These are phyloP conservation scores for Aspergillus nidulans DNA, from an alignment of 495 filamentous ascomycete species.

Conservation along the genomic window DNA sequence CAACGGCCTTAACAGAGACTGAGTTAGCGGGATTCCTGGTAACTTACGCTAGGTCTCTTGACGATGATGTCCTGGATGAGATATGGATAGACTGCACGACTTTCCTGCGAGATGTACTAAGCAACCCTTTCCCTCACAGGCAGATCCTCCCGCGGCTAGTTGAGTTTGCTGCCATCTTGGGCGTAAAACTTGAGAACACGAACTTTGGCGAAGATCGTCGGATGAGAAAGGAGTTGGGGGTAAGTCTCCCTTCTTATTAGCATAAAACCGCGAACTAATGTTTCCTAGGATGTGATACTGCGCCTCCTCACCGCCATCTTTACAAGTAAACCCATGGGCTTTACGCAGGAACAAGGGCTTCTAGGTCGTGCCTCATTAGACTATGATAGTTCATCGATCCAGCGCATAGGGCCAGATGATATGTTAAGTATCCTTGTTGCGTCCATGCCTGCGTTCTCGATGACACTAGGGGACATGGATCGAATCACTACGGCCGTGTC, in stretches of 20 bases:
- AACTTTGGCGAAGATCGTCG: conserved; percentile 94
- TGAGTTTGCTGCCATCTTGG: conserved; percentile 83
- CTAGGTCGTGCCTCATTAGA: conserved; percentile 41
- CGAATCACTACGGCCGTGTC: conserved; percentile 71
- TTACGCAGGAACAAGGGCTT: conserved; percentile 42
- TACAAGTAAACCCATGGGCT: conserved; percentile 72
- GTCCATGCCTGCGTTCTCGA: conserved; percentile 78
- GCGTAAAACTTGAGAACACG: conserved; percentile 93
- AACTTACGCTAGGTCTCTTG: conserved; percentile 80
- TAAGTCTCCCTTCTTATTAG: conserved; percentile 41
- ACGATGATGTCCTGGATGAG: conserved; percentile 99
- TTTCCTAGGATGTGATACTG: conserved; percentile 74
- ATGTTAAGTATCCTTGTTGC: conserved; percentile 73
- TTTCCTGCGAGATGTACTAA: conserved; percentile 83
- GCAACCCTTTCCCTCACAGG: conserved; percentile 91
- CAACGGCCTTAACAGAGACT: conserved; percentile 72
- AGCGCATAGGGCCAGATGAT: conserved; percentile 58
- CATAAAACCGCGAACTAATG: conserved; percentile 20
- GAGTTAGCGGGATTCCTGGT: conserved; percentile 85
- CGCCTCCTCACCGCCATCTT: conserved; percentile 86
- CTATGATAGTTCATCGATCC: conserved; percentile 36
- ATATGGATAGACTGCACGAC: conserved; percentile 94
- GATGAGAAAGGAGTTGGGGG: conserved; percentile 88
- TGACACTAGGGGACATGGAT: conserved; percentile 80
- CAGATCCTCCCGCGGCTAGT: conserved; percentile 84